phyloP scores from a whole-genome alignment of 257 asterid genomes.

The Pogostemon cablin region DNA sequence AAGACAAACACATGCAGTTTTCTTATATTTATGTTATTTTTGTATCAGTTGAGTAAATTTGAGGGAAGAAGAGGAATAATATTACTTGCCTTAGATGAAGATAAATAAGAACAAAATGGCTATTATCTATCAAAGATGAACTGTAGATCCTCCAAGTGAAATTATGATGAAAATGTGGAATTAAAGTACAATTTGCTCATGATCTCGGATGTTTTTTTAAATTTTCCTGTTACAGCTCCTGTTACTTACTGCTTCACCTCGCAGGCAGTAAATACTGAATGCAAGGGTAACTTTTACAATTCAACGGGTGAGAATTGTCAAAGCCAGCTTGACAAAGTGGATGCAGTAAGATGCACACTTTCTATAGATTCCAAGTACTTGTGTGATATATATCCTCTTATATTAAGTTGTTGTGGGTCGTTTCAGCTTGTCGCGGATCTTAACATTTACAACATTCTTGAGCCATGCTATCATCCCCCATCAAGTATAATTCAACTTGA shows the following conservation, averaged over 20 bases:
- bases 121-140: too few relatives aligned
- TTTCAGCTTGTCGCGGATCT: constrained; percentile 63
- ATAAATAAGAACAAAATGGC: too few relatives aligned
- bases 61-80: too few relatives aligned
- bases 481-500: constrained; percentile 40
- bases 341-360: constrained; percentile 50
- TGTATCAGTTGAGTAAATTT: too few relatives aligned
- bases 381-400: not conserved
- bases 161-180: too few relatives aligned
- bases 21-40: too few relatives aligned
- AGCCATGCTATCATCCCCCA: constrained; percentile 81
- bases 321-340: constrained; percentile 53
- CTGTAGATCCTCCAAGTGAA: too few relatives aligned
- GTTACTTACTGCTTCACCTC: constrained; percentile 27
- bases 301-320: constrained; percentile 54
- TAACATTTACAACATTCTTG: constrained; percentile 82
- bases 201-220: too few relatives aligned
- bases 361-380: not conserved
- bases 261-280: constrained; percentile 65
- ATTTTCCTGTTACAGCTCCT: too few relatives aligned
- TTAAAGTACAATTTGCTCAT: too few relatives aligned
- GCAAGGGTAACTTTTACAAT: constrained; percentile 69
- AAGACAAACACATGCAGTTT: too few relatives aligned
- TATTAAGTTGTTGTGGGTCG: not conserved
- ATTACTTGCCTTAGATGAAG: too few relatives aligned